Conservation (phyloP, 1,284 basidiomycete species). For the Peniophora sp. region DNA sequence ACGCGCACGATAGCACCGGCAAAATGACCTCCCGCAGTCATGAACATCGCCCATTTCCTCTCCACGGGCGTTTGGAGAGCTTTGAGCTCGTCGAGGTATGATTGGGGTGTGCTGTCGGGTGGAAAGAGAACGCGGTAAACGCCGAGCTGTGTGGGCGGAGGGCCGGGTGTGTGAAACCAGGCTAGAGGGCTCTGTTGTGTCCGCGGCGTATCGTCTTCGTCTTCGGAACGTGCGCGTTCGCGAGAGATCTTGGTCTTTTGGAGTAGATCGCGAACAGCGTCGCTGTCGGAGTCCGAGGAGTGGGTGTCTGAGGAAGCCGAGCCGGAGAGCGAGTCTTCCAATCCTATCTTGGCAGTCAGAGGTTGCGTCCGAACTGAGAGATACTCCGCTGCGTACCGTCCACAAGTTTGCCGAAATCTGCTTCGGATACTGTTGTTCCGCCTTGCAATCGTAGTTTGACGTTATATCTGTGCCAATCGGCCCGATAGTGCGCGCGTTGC, state of each 20-base stretch:
- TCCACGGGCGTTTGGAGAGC: constrained; percentile 60
- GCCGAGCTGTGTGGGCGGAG: constrained; percentile 83
- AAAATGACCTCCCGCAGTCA: constrained; percentile 97
- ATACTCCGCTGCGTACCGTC: constrained; percentile 59
- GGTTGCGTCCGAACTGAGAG: too few species aligned
- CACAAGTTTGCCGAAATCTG: constrained; percentile 68
- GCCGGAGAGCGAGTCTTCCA: constrained; percentile 87
- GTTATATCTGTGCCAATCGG: constrained; percentile 98
- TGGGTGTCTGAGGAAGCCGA: constrained; percentile 67
- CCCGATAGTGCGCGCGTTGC: constrained; percentile 84
- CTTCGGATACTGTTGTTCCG: constrained; percentile 54
- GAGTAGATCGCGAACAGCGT: constrained; percentile 63
- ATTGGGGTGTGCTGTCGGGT: constrained; percentile 28
- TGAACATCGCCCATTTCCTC: constrained; percentile 87
- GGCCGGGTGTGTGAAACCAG: constrained; percentile 74
- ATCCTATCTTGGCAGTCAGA: constrained; percentile 32
- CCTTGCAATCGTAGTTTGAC: constrained; percentile 74
- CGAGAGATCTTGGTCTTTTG: constrained; percentile 49
- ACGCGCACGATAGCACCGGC: constrained; percentile 84
- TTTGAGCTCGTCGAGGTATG: constrained; percentile 52
- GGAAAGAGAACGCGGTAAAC: constrained; percentile 77
- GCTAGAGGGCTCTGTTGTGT: constrained; percentile 57
- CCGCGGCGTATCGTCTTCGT: constrained; percentile 32
- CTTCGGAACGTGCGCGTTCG: constrained; percentile 38
- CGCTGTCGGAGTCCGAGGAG: constrained; percentile 43